These are phyloP conservation scores for Nepenthes mirabilis DNA, from an alignment of 148 eudicot genomes.

Conservation along the genomic window DNA sequence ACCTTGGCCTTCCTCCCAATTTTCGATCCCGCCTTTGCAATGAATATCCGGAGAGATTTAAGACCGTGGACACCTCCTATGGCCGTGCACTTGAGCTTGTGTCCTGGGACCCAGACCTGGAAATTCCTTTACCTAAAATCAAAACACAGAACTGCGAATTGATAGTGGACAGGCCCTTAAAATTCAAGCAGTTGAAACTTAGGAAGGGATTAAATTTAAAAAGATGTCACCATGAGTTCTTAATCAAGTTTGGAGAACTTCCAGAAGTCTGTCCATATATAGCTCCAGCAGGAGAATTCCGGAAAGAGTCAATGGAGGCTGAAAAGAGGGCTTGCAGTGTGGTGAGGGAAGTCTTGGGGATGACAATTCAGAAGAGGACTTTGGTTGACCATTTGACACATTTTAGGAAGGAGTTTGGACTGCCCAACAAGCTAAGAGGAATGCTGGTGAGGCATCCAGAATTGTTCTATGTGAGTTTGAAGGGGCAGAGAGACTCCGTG, in stretches of 20 bases:
- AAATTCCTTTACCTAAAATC: conserved; percentile 24
- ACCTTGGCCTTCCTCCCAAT: conserved; percentile 72
- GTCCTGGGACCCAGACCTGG: conserved; percentile 51
- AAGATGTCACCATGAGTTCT: conserved; percentile 50
- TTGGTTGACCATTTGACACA: conserved; percentile 83
- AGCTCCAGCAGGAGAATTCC: conserved; percentile 32
- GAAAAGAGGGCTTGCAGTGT: conserved; percentile 87
- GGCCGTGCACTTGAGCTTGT: conserved; percentile 93
- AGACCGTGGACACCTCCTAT: conserved; percentile 78
- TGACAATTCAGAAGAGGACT: conserved; percentile 79
- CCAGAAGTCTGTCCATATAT: conserved; percentile 72
- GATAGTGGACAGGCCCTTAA: conserved; percentile 82
- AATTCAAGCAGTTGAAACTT: conserved; percentile 68
- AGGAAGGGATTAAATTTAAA: conserved; percentile 65
- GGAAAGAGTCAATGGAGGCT: conserved; percentile 44
- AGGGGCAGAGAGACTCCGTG: conserved; percentile 73
- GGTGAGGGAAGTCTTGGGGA: conserved; percentile 82
- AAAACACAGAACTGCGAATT: conserved; percentile 25
- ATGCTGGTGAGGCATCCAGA: conserved; percentile 88
- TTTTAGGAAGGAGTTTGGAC: conserved; percentile 81
- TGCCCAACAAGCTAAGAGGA: conserved; percentile 55
- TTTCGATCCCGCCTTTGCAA: conserved; percentile 15
- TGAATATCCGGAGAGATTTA: conserved; percentile 62
- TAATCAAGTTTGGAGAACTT: conserved; percentile 53
- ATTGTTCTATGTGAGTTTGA: conserved; percentile 74